Conservation (phyloP, 1,139 yeast species). For the Candida sojae region DNA sequence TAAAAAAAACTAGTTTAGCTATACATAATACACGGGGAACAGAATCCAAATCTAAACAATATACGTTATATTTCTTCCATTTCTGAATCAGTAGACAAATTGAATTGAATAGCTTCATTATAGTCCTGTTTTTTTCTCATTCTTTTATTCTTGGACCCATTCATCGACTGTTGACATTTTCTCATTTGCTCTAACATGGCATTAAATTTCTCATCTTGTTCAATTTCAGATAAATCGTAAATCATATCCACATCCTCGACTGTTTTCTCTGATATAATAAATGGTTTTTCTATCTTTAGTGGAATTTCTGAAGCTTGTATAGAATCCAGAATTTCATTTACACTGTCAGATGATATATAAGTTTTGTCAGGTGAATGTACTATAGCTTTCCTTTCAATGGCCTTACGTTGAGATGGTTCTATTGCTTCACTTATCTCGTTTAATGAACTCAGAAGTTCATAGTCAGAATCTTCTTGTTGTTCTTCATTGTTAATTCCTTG, state of each 20-base stretch:
- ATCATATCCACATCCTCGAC: conserved; percentile 12
- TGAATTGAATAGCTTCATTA: conserved; percentile 15
- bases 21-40: neutral
- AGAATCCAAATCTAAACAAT: neutral
- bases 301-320: neutral
- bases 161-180: neutral
- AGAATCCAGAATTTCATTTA: neutral
- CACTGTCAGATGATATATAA: neutral
- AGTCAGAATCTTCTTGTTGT: neutral
- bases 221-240: conserved; percentile 30
- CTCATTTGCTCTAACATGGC: conserved; percentile 16
- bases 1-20: neutral
- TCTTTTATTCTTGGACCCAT: neutral
- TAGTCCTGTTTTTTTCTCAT: neutral
- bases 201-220: conserved; percentile 21
- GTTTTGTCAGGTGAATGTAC: neutral
- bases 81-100: conserved; percentile 18
- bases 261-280: conserved; percentile 2
- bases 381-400: neutral
- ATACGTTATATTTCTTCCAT: conserved; percentile 17
- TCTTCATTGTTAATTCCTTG: neutral
- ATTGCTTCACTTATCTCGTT: neutral
- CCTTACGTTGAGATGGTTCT: neutral
- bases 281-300: conserved; percentile 2
- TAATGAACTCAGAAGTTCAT: neutral